Base-by-base conservation (phyloP, 202 grass and related monocot species). In the Carex sylvatica region DNA sequence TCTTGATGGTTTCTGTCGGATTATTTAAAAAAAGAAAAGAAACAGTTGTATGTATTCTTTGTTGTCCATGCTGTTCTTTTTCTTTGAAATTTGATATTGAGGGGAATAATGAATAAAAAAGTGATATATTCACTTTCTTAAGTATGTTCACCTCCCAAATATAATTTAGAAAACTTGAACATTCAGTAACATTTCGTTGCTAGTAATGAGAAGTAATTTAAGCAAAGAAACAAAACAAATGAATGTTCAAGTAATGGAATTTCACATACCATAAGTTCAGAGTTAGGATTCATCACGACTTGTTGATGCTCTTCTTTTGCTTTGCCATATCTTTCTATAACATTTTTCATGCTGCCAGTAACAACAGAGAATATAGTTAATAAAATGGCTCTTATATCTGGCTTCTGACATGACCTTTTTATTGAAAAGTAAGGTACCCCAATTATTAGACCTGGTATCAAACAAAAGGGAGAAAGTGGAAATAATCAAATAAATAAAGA, bases 271-370 rank as follows among this genome's bases (percentile, higher is more conserved):
- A 90, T 88, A 65, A 87, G 44, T 65, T 97, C 91, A 71, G 91
- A 90, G 85, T 88, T 84, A 67, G 89, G 59, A 90, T 87, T 81
- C 10, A 61, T 63, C 33, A 38, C 44, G 47, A 74, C 38, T 51
- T 51, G 61, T 33, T 87, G 85, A 24, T 85, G 82, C 76, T 93
- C 91, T 51, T 93, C 87, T 87, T 93, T 97, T 59, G 86, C 81
- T 69, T 90, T 93, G 10, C 52, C 71, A 30, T 92, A 97, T 61
- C 89, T 88, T 38, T 93, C 94, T 83, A 86, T 92, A 70, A 93
- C 84, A 68, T 86, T 71, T 79, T 93, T 93, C 94, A 97, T 92
- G 91, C 94, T 93, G 81, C 68, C 62, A 70, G 42, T 56, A 18
- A 70, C 14, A 82, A 70, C 44, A 38, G 55, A 33, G 28, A 70